Conservation (phyloP, 176 grass and related monocot species). For the Thinopyrum elongatum region DNA sequence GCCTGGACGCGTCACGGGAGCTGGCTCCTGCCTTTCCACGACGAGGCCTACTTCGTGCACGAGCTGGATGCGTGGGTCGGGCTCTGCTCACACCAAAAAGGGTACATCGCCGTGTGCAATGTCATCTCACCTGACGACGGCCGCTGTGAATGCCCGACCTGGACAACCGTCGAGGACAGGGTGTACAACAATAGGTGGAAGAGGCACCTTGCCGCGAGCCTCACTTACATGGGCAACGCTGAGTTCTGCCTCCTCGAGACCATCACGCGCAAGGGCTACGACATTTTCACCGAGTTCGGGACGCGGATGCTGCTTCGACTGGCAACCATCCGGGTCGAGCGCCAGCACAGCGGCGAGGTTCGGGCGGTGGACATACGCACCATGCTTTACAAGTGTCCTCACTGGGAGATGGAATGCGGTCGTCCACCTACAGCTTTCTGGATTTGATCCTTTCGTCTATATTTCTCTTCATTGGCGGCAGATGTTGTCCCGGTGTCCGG, state of each 20-base stretch:
- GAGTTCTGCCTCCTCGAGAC: neutral
- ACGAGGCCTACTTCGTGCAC: neutral
- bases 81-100: neutral
- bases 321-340: neutral
- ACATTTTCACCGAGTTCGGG: neutral
- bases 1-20: neutral
- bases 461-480: no score
- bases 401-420: neutral
- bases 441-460: neutral
- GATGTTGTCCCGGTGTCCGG: no score
- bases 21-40: neutral
- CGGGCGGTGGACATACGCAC: neutral
- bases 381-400: neutral
- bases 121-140: neutral
- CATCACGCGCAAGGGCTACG: neutral
- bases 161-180: neutral
- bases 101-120: neutral
- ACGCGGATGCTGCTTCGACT: neutral
- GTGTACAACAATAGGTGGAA: neutral
- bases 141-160: neutral
- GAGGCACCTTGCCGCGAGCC: neutral
- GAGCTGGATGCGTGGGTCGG: neutral
- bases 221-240: constrained; percentile 11
- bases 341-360: neutral
- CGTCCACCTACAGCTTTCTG: neutral